Percentiles rank a stretch among this genome's conserved stretches.
phyloP scores from a whole-genome alignment of 352 stramenopile species.

The Pythium rishiriense region DNA sequence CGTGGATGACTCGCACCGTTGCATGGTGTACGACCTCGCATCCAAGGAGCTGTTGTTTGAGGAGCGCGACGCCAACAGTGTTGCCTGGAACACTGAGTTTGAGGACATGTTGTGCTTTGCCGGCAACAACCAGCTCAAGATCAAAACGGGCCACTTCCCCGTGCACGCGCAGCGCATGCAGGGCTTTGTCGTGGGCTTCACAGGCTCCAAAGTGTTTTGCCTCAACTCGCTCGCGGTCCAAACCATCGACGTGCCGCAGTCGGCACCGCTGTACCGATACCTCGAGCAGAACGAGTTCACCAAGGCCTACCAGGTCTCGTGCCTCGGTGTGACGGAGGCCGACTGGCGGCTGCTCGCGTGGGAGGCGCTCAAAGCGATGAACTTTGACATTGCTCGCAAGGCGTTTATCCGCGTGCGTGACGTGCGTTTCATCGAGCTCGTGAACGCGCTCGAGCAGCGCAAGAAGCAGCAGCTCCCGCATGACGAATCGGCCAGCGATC shows the following conservation, averaged over 20 bases:
- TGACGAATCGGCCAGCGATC: slow-evolving; percentile 26
- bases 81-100: slow-evolving; percentile 94
- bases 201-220: slow-evolving; percentile 91
- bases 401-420: slow-evolving; percentile 91
- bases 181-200: slow-evolving; percentile 93
- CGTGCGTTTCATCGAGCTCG: slow-evolving; percentile 90
- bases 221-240: slow-evolving; percentile 85
- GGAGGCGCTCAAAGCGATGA: slow-evolving; percentile 85
- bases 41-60: slow-evolving; percentile 90
- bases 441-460: slow-evolving; percentile 81
- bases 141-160: slow-evolving; percentile 89
- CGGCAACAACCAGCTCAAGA: slow-evolving; percentile 86
- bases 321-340: slow-evolving; percentile 92
- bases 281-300: slow-evolving; percentile 89
- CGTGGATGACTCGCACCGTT: slow-evolving; percentile 88
- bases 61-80: slow-evolving; percentile 83
- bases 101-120: slow-evolving; percentile 95
- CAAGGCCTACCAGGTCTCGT: slow-evolving; percentile 89
- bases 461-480: slow-evolving; percentile 61
- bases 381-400: slow-evolving; percentile 79
- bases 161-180: slow-evolving; percentile 90
- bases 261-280: slow-evolving; percentile 85
- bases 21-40: slow-evolving; percentile 90
- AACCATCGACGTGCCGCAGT: slow-evolving; percentile 92
- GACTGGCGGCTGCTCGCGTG: slow-evolving; percentile 88